Base-by-base conservation (phyloP, 768 basidiomycete species). In the Tricholoma matsutake region DNA sequence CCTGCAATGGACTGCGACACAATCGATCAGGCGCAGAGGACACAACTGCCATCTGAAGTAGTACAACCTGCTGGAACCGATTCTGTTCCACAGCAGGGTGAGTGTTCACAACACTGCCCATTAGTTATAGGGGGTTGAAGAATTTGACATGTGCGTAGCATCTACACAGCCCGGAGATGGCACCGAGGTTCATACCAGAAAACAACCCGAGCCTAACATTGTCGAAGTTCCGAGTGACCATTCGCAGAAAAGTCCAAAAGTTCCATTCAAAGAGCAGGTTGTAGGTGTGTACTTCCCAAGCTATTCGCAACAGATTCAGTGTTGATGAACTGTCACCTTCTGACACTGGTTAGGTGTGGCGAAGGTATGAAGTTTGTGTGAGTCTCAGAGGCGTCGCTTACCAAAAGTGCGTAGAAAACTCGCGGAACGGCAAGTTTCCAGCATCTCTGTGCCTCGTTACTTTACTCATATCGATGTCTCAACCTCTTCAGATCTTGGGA, bases 201-300 rank as follows among this genome's bases (percentile, higher is more conserved):
- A 65, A 20, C 55, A 67, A 18, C 29, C 61, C 14, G 69, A 63
- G 20, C 34, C 64, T 56, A 69, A 69, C 20, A 65, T 72, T 20
- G 39, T 54, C 3, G 60, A 58, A 32, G 20, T 54, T 34, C 56
- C 56, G 16, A 34, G 37, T 8, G 49, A 65, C 31, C 29, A 20
- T 28, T 16, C 18, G 20, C n/a, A 37, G 54, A 41, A 39, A 56
- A 49, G 64, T 34, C 22, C 61, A 32, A 71, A 76, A 56, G 77
- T 81, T 31, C 76, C 85, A 13, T 87, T 86, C 74, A 86, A 85
- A 68, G 84, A 87, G 51, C 78, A 76, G 60, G 82, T 86, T 7
- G 79, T 85, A 51, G 86, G 85, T 84, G 61, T 25, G 78, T 64
- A 43, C 58, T 35, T 13, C 10, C 10, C 3, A 5, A 28, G 13